phyloP scores from a whole-genome alignment of 2,329 filamentous ascomycete species.

The Drechslerella coelobrocha region DNA sequence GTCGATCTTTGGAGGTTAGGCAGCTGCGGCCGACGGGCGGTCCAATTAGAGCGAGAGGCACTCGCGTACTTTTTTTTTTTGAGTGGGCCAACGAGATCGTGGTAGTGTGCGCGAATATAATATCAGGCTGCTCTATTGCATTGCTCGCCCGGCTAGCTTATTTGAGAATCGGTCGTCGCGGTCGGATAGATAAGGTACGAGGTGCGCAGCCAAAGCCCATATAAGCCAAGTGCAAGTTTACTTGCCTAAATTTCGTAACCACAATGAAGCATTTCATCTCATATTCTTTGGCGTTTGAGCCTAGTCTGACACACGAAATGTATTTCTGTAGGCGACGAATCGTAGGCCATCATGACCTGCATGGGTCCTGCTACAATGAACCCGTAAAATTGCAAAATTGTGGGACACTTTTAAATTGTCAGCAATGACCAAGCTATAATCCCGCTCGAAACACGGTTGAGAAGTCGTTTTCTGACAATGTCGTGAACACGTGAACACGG shows the following conservation, averaged over 20 bases:
- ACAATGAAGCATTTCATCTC: background rate
- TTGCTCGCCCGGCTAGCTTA: constrained; percentile 5
- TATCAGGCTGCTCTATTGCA: constrained; percentile 13
- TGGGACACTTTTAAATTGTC: background rate
- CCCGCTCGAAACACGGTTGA: background rate
- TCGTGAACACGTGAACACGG: background rate
- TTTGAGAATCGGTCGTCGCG: constrained; percentile 2
- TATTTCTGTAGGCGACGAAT: background rate
- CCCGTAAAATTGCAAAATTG: background rate
- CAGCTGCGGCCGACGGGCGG: constrained; percentile 2
- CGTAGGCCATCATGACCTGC: background rate
- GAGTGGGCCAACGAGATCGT: constrained; percentile 10
- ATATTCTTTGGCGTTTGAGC: background rate
- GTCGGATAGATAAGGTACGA: constrained; percentile 1
- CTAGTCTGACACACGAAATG: background rate
- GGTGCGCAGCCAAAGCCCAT: too few species aligned
- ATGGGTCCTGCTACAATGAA: background rate
- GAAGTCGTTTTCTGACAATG: background rate
- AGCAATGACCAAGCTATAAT: background rate
- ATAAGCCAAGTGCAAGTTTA: background rate
- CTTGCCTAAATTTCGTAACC: background rate
- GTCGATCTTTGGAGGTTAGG: constrained; percentile 25
- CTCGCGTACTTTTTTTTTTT: too few species aligned
- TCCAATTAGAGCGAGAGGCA: constrained; percentile 13
- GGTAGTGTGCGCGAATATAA: constrained; percentile 8